Evolutionary conservation across 352 stramenopile species (phyloP).

Genomic region (Globisporangium cederbergense): DNA sequence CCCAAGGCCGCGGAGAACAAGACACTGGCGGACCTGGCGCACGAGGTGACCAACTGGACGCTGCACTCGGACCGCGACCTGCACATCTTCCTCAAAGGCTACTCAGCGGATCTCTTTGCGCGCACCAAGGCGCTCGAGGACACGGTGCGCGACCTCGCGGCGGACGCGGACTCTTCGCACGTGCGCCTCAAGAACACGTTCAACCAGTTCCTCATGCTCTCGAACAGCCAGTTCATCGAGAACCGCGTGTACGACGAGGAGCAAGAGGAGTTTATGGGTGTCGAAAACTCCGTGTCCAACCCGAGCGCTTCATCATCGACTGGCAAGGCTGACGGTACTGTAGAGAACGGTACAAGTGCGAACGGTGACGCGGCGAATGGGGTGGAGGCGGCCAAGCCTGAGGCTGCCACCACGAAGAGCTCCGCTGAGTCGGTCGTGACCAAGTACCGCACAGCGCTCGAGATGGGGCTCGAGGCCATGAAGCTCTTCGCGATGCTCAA

Average conservation of each 20-base stretch:
- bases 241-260: conserved; percentile 89
- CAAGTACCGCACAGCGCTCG: conserved; percentile 71
- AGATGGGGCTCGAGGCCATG: conserved; percentile 79
- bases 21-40: conserved; percentile 40
- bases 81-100: conserved; percentile 62
- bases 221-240: conserved; percentile 88
- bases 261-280: conserved; percentile 64
- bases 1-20: conserved; percentile 24
- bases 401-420: conserved; percentile 24
- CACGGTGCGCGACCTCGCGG: conserved; percentile 61
- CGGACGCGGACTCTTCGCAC: conserved; percentile 60
- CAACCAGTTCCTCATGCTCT: conserved; percentile 86
- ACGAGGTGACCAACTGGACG: conserved; percentile 59
- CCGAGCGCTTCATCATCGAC: conserved; percentile 3
- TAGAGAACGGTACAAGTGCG: neutral
- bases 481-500: conserved; percentile 84
- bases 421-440: conserved; percentile 54
- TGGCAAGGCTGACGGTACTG: neutral
- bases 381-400: conserved; percentile 17
- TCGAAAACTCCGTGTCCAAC: conserved; percentile 16
- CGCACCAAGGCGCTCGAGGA: conserved; percentile 75
- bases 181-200: conserved; percentile 83
- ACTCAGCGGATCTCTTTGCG: conserved; percentile 64
- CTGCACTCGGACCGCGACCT: conserved; percentile 73
- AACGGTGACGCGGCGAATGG: neutral